A percentile compares a stretch with the other conserved stretches of the same genome.
Evolutionary conservation across 2,329 filamentous ascomycete species (phyloP).

Genomic region (Diaporthe vaccinii): DNA sequence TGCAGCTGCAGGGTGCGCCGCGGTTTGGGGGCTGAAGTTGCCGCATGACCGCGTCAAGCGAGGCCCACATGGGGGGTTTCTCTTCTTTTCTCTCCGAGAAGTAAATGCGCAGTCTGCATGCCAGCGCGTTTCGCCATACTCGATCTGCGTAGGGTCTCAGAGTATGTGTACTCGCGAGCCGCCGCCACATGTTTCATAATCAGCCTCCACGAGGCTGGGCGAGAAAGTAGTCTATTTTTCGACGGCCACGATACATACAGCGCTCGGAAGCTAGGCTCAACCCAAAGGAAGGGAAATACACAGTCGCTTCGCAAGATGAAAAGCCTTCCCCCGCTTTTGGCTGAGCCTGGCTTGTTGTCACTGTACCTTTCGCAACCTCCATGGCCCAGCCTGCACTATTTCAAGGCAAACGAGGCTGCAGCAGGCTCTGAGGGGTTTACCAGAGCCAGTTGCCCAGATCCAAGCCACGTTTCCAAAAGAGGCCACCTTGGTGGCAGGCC

Average conservation of each 20-base stretch:
- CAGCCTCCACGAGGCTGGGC: constrained; percentile 4
- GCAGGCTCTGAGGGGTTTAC: constrained; percentile 3
- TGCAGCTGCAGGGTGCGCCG: constrained; percentile 25
- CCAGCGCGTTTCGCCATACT: not conserved
- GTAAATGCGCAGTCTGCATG: not conserved
- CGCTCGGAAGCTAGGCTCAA: not conserved
- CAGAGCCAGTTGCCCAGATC: not conserved
- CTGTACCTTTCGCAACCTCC: not conserved
- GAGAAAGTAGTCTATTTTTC: not conserved
- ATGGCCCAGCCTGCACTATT: not conserved
- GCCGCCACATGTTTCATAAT: constrained; percentile 7
- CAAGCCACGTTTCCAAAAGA: constrained; percentile 15
- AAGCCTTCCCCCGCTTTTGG: not conserved
- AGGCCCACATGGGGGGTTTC: not conserved
- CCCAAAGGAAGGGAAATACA: not conserved
- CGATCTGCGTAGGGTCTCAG: not conserved
- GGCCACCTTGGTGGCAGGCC: constrained; percentile 21
- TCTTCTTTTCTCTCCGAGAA: constrained; percentile 3
- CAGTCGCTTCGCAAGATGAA: not conserved
- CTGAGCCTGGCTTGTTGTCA: not conserved
- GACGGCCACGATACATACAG: not conserved
- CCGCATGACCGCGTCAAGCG: constrained; percentile 4
- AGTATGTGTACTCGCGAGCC: not conserved
- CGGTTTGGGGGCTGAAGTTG: not conserved
- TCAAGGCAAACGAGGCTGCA: constrained; percentile 21